phyloP scores from a whole-genome alignment of 768 basidiomycete species.

The Lactifluus subvellereus region DNA sequence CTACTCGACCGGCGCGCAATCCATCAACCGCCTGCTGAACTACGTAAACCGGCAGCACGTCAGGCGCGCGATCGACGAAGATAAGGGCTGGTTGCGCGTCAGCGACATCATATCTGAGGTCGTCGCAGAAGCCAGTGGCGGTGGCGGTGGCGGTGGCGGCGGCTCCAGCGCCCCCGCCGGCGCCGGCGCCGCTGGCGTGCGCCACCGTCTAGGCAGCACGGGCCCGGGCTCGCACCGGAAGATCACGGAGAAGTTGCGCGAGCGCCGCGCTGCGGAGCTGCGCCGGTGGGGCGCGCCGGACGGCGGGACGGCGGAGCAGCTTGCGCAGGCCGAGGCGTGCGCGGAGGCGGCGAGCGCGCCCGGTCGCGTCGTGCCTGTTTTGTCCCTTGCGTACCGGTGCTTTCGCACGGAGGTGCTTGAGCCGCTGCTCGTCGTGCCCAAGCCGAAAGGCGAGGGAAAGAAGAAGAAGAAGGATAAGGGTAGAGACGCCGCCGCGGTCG shows the following conservation, averaged over 20 bases:
- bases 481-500: conserved; percentile 11
- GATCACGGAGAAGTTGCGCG: conserved; percentile 51
- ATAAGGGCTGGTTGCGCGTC: conserved; percentile 69
- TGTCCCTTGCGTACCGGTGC: conserved; percentile 60
- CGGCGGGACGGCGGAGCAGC: conserved; percentile 41
- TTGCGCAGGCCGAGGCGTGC: conserved; percentile 57
- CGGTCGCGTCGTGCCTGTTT: conserved; percentile 60
- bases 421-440: conserved; percentile 62
- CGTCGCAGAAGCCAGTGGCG: background rate
- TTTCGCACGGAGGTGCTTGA: conserved; percentile 72
- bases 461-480: conserved; percentile 44
- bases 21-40: conserved; percentile 67
- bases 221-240: conserved; percentile 55
- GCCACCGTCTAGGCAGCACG: conserved; percentile 39
- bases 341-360: conserved; percentile 68
- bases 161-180: conserved; percentile 30
- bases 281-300: conserved; percentile 66
- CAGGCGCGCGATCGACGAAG: conserved; percentile 72
- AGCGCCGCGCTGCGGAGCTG: conserved; percentile 56
- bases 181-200: conserved; percentile 54
- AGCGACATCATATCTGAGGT: conserved; percentile 44
- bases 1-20: conserved; percentile 58
- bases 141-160: too few relatives aligned
- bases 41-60: conserved; percentile 70
- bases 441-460: conserved; percentile 41